phyloP scores from a whole-genome alignment of 129 eudicot genomes.

The Escallonia rubra region DNA sequence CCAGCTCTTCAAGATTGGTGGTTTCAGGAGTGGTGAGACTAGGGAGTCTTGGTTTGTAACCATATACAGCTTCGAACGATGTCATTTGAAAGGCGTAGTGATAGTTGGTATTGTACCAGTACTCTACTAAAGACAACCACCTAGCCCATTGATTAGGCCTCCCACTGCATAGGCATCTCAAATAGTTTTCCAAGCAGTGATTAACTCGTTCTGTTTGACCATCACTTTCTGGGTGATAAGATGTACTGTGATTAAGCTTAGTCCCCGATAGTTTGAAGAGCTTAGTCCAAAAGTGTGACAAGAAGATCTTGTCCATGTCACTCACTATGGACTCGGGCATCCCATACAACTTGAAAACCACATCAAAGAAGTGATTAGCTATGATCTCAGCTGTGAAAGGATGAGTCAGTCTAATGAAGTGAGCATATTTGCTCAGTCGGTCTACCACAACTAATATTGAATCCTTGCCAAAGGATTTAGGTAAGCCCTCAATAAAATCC shows the following conservation, averaged over 20 bases:
- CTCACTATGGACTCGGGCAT: not conserved
- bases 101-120: not conserved
- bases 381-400: not conserved
- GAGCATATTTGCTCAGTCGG: too few species aligned
- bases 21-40: too few species aligned
- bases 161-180: not conserved
- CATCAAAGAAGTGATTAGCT: not conserved
- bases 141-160: not conserved
- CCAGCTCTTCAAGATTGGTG: not conserved
- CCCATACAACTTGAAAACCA: slow-evolving; percentile 3
- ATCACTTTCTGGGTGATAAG: not conserved
- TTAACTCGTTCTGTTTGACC: not conserved
- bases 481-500: too few species aligned
- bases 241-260: not conserved
- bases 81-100: not conserved
- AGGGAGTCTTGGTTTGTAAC: not conserved
- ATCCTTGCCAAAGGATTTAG: too few species aligned
- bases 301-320: not conserved
- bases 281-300: not conserved
- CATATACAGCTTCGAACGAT: not conserved
- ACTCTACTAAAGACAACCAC: not conserved
- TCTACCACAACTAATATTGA: too few species aligned
- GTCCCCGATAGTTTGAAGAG: not conserved
- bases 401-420: not conserved
- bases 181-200: not conserved